Evolutionary conservation across 1,284 basidiomycete species (phyloP), one percentile per base, ranked within the genome.

Genomic region (Sanghuangporus weigelae): DNA sequence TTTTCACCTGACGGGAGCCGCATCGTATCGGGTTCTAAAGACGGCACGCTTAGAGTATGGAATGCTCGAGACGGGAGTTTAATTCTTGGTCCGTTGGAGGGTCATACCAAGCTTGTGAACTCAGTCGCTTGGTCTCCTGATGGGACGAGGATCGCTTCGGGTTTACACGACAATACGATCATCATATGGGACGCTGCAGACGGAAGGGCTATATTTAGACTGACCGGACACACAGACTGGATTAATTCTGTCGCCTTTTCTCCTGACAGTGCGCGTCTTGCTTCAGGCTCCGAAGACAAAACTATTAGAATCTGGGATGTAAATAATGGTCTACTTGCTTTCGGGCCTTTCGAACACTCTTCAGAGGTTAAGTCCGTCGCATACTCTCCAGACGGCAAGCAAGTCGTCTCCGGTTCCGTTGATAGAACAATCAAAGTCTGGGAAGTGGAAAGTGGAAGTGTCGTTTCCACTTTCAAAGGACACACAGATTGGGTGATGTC

Each of bases 281-380:
- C 93, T n/a, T 93, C 90, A 11, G 94, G 93, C 12, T 93, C 91
- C 0, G 92, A 91, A 5, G 95, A 96, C 76, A 90, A 89, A 75
- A 94, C 92, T 10, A 90, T 90, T n/a, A 81, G 90, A 53, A 87
- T 96, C 63, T 96, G 94, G 94, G 87, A 94, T 72, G 86, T 93
- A 75, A 78, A 84, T 26, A 83, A 81, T 19, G 84, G 85, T 11
- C 73, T 77, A 4, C 85, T 81, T 62, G 81, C 81, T 67, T 79
- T 83, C 12, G 78, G 87, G 66, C 42, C 42, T 44, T 21, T 50
- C 16, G 16, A 14, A 14, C 7, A 50, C 19, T n/a, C n/a, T 11
- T 2, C 26, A 5, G 11, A 5, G 3, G 62, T 63, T 48, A 0
- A 0, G 1, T 63, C 57, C 35, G 49, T 66, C 38, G 63, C 58